phyloP scores from a whole-genome alignment of 768 basidiomycete species.

The Suillus lakei region DNA sequence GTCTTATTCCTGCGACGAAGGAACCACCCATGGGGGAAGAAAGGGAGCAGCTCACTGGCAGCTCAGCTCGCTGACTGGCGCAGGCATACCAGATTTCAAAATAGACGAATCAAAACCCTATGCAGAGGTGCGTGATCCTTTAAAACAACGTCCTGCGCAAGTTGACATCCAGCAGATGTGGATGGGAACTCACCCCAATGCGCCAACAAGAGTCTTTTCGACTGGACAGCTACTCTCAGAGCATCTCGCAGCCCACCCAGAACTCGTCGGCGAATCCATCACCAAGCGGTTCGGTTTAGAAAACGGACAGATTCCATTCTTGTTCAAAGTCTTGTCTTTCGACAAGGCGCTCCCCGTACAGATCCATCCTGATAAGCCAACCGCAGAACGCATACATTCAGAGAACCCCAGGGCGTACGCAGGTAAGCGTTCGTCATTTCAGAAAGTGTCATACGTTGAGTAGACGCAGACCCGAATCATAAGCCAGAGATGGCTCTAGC shows the following conservation, averaged over 20 bases:
- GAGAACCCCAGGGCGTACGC: conserved; percentile 41
- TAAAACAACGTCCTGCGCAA: background rate
- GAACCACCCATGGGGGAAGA: conserved; percentile 59
- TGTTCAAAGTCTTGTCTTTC: conserved; percentile 62
- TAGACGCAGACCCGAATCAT: conserved; percentile 54
- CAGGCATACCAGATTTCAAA: conserved; percentile 37
- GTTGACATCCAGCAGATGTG: conserved; percentile 45
- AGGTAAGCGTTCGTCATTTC: background rate
- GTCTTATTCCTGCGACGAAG: conserved; percentile 37
- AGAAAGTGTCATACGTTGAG: too few species aligned
- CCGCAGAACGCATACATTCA: conserved; percentile 47
- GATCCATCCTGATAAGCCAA: conserved; percentile 57
- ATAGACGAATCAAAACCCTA: conserved; percentile 52
- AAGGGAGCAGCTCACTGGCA: conserved; percentile 49
- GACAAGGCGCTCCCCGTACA: conserved; percentile 61
- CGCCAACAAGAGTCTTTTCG: conserved; percentile 43
- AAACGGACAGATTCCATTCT: conserved; percentile 47
- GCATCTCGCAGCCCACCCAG: conserved; percentile 39
- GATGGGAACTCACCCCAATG: conserved; percentile 64
- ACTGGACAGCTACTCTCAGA: conserved; percentile 26
- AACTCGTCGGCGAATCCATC: conserved; percentile 43
- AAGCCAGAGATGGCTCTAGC: conserved; percentile 63
- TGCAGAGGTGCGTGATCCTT: conserved; percentile 49
- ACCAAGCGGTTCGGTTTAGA: conserved; percentile 31
- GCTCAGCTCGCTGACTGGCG: conserved; percentile 46